A percentile compares a stretch with the other conserved stretches of the same genome.
Conservation (phyloP, 2,329 filamentous ascomycete species). For the Coleophoma eucalyptorum region DNA sequence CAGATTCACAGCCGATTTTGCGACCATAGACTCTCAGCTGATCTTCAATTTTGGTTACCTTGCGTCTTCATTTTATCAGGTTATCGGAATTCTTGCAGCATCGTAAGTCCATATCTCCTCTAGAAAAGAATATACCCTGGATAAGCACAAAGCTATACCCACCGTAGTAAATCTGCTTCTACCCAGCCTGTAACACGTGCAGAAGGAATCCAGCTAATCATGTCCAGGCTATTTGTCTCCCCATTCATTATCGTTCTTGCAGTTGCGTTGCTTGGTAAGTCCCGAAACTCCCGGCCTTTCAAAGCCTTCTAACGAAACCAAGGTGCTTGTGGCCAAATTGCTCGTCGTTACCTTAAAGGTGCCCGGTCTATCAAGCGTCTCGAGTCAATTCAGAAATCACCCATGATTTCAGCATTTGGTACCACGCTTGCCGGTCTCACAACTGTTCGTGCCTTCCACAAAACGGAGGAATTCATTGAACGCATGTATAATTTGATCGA, state of each 20-base stretch:
- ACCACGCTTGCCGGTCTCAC: slow-evolving; percentile 65
- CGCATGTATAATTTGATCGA: slow-evolving; percentile 68
- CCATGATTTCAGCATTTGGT: slow-evolving; percentile 66
- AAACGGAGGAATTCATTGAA: slow-evolving; percentile 58
- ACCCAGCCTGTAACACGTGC: too few relatives aligned
- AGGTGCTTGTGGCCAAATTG: slow-evolving; percentile 34
- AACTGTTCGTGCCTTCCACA: slow-evolving; percentile 71
- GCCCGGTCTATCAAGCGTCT: slow-evolving; percentile 71
- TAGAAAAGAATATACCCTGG: too few relatives aligned
- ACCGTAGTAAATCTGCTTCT: too few relatives aligned
- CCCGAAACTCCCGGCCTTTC: not conserved
- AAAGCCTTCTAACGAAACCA: slow-evolving; percentile 30
- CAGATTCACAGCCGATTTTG: slow-evolving; percentile 73
- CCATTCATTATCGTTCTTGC: slow-evolving; percentile 61
- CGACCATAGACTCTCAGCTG: slow-evolving; percentile 63
- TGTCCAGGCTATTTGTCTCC: slow-evolving; percentile 49
- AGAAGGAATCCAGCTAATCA: too few relatives aligned
- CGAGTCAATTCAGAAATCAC: slow-evolving; percentile 70
- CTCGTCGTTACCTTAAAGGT: slow-evolving; percentile 55
- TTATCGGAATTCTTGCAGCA: slow-evolving; percentile 62
- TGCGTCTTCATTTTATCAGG: slow-evolving; percentile 50
- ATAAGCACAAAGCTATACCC: too few relatives aligned
- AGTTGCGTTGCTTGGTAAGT: slow-evolving; percentile 25
- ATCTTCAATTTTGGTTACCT: slow-evolving; percentile 58
- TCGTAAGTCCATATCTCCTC: slow-evolving; percentile 24